Percentiles rank a stretch among this genome's conserved stretches.
phyloP scores from a whole-genome alignment of 1,284 basidiomycete genomes.

The Sanghuangporus baumii region DNA sequence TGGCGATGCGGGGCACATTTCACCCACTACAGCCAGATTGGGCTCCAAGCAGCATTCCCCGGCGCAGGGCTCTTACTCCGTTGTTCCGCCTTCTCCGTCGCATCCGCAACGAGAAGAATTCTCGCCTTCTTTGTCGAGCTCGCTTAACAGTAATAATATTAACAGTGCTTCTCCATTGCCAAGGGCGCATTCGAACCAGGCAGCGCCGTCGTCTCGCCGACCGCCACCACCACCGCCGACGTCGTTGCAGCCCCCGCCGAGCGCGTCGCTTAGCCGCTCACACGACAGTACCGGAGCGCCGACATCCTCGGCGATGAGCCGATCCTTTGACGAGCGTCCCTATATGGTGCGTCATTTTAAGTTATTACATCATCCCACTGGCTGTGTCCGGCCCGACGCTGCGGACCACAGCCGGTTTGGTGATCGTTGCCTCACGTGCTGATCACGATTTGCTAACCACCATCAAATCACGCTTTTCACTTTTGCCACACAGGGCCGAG shows the following conservation, averaged over 20 bases:
- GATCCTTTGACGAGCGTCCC: slow-evolving; percentile 11
- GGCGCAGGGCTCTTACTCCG: slow-evolving; percentile 9
- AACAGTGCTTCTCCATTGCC: slow-evolving; percentile 1
- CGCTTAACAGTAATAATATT: not conserved
- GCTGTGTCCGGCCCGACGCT: not conserved
- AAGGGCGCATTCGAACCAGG: slow-evolving; percentile 3
- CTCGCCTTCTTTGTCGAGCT: not conserved
- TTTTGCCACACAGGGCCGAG: slow-evolving; percentile 9
- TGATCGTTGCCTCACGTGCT: not conserved
- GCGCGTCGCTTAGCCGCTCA: not conserved
- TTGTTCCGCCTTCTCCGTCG: slow-evolving; percentile 1
- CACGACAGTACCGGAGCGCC: slow-evolving; percentile 1
- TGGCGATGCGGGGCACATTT: not conserved
- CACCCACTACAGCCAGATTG: not conserved
- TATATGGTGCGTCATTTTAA: slow-evolving; percentile 14
- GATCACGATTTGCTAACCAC: not conserved
- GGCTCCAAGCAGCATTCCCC: not conserved
- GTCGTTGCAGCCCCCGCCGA: slow-evolving; percentile 12
- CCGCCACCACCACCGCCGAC: slow-evolving; percentile 3
- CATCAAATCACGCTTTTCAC: not conserved
- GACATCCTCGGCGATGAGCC: slow-evolving; percentile 11
- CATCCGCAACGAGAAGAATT: slow-evolving; percentile 3
- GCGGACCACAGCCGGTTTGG: not conserved
- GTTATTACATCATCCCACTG: not conserved
- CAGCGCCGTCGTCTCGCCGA: not conserved